Evolutionary conservation across 2,329 filamentous ascomycete species (phyloP), one percentile per base, ranked within the genome.

Genomic region (Acrocalymma vagum): DNA sequence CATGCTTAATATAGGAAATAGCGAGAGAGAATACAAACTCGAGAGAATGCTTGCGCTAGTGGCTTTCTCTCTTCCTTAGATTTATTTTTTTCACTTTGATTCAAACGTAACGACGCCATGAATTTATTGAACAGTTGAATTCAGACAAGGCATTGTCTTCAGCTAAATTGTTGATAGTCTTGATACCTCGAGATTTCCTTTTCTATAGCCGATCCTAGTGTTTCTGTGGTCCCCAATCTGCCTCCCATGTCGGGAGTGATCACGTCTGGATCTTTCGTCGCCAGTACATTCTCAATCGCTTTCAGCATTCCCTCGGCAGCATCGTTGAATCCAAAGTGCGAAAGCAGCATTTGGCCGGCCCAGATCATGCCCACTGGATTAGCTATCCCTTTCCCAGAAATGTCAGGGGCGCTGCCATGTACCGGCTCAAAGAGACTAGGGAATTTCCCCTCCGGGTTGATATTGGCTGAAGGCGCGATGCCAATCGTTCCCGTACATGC

Each of bases 341-440:
- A 15, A 10, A 38, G 20, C 39, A 46, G 29, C 42, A 41, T 39
- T 11, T 30, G 29, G 3, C 25, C 47, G 6, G 34, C 32, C 43
- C 39, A 45, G 16, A 51, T 45, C 23, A 30, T 36, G 1, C 48
- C 48, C 5, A 51, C 29, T 1, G 45, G 48, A 38, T 51, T 48
- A 13, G 48, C 44, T n/a, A 51, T 39, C 9, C 48, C 48, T 22
- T 51, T 42, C 2, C 48, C 48, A 15, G 26, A 26, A n/a, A 51
- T 51, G 38, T 51, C 40, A 2, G 48, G 48, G 4, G 48, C 48
- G 8, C 37, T 42, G 2, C 48, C 48, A 32, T 51, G 45, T 2
- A 51, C 38, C 3, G 48, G 48, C 38, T 51, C 48, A 27, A 41
- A 51, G 16, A 44, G 10, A 11, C 43, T 38, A 3, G 29, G 32